A percentile compares a stretch with the other conserved stretches of the same genome.
These are phyloP conservation scores for Candida parachauliodes DNA, from an alignment of 805 yeast species.

Conservation along the genomic window DNA sequence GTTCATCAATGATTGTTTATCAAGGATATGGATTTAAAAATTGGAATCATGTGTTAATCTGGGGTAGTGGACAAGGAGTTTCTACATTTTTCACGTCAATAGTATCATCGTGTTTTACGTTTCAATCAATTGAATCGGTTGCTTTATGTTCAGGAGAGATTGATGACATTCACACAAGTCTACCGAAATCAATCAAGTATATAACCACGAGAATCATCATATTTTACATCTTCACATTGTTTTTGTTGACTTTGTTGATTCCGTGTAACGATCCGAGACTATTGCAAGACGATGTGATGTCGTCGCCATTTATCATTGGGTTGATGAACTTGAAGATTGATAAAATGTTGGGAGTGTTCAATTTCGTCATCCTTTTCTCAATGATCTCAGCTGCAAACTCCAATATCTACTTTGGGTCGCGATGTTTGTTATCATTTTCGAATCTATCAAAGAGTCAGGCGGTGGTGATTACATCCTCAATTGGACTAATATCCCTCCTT, in stretches of 20 bases:
- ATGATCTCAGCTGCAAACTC: constrained; percentile 26
- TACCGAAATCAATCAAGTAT: constrained; percentile 51
- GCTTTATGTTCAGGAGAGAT: constrained; percentile 72
- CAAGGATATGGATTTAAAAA: constrained; percentile 27
- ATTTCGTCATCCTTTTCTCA: constrained; percentile 18
- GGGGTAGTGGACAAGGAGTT: not conserved
- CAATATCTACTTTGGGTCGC: constrained; percentile 24
- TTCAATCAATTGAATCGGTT: constrained; percentile 68
- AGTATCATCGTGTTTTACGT: constrained; percentile 59
- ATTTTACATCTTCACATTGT: constrained; percentile 57
- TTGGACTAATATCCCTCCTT: constrained; percentile 20
- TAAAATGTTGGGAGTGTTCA: constrained; percentile 15
- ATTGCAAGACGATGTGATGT: constrained; percentile 11
- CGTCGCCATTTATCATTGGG: constrained; percentile 24
- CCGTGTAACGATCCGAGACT: constrained; percentile 38
- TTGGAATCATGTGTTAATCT: constrained; percentile 2
- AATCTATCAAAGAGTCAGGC: constrained; percentile 9
- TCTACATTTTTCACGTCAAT: no score
- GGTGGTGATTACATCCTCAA: constrained; percentile 15
- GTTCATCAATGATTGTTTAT: constrained; percentile 31
- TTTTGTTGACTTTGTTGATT: constrained; percentile 62
- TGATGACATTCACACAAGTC: constrained; percentile 15
- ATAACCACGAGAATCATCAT: constrained; percentile 58
- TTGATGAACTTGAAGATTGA: constrained; percentile 15
- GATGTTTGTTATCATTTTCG: constrained; percentile 18